phyloP scores from a whole-genome alignment of 352 stramenopile genomes.

The Globisporangium paroecandrum region DNA sequence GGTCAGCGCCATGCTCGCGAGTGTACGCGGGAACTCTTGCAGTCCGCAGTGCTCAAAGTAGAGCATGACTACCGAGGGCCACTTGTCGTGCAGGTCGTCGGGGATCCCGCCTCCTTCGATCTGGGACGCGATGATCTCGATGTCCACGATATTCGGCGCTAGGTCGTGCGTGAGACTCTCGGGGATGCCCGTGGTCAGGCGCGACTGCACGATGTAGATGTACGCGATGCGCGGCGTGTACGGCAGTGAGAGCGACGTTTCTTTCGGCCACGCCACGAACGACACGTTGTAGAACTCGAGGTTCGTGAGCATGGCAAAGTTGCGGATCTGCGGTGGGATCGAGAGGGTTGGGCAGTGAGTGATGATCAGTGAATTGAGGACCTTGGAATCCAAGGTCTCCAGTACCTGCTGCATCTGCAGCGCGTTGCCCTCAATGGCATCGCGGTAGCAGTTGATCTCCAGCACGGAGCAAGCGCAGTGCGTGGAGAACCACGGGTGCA shows the following conservation, averaged over 20 bases:
- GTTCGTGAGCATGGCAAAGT: constrained; percentile 22
- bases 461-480: constrained; percentile 32
- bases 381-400: constrained; percentile 13
- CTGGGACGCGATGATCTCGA: constrained; percentile 22
- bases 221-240: constrained; percentile 21
- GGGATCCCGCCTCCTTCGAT: constrained; percentile 10
- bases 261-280: constrained; percentile 19
- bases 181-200: constrained; percentile 9
- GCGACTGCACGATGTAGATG: constrained; percentile 24
- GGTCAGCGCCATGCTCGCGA: constrained; percentile 20
- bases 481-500: constrained; percentile 29
- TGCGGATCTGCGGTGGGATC: constrained; percentile 21
- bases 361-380: constrained; percentile 29
- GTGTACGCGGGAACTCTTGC: constrained; percentile 18
- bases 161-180: constrained; percentile 25
- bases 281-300: constrained; percentile 38
- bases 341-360: constrained; percentile 25
- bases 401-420: constrained; percentile 17
- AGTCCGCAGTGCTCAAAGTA: constrained; percentile 31
- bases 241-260: constrained; percentile 18
- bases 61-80: constrained; percentile 25
- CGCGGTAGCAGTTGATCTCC: constrained; percentile 28
- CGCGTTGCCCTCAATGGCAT: constrained; percentile 15
- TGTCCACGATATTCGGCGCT: constrained; percentile 23
- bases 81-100: constrained; percentile 21